Base-by-base conservation (phyloP, 192 early-diverging fungal genomes). In the Entophlyctis luteolus region DNA sequence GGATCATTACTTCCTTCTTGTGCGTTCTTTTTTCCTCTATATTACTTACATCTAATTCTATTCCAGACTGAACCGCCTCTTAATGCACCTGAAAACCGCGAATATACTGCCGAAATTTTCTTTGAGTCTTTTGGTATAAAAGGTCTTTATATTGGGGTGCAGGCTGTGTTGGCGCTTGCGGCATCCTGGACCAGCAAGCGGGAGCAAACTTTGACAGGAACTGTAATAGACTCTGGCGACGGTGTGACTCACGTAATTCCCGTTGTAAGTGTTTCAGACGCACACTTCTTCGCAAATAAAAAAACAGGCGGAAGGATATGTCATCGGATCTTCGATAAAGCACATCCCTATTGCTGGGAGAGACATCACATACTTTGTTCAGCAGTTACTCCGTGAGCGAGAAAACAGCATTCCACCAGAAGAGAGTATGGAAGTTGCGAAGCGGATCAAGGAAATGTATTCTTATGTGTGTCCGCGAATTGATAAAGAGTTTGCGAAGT, bases 161-260 rank as follows among this genome's bases (percentile, higher is more conserved):
- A 98, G 80, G 96, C 96, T 12, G 95, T 98, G 47, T 83, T 98
- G 39, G 96, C 96, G 2, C 86, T 98, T 58, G 96, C 96, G 28
- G 95, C 96, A 31, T 89, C 87, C 62, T 97, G 94, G 94, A 91
- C 91, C 1, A 88, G 89, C 35, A 92, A 92, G 69, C 86, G 85
- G 12, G 89, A 90, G 37, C 90, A 91, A 68, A 93, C 93, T 12
- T 81, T 98, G 66, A 98, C 96, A 6, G 96, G 96, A 65, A 98
- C 96, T 1, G 96, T 98, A 33, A 95, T 98, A 68, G 96, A 98
- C 76, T 89, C 88, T 71, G 96, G 96, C 42, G 96, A 97, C 81
- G 96, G 96, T 77, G 95, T 98, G 50, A 98, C 96, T 12, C 96
- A 98, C 76, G 96, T 98, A 46, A 98, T 98, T 71, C 96, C 96